Evolutionary conservation across 1,139 yeast genomes (phyloP).

Genomic region (Lodderomyces metapsilosis): DNA sequence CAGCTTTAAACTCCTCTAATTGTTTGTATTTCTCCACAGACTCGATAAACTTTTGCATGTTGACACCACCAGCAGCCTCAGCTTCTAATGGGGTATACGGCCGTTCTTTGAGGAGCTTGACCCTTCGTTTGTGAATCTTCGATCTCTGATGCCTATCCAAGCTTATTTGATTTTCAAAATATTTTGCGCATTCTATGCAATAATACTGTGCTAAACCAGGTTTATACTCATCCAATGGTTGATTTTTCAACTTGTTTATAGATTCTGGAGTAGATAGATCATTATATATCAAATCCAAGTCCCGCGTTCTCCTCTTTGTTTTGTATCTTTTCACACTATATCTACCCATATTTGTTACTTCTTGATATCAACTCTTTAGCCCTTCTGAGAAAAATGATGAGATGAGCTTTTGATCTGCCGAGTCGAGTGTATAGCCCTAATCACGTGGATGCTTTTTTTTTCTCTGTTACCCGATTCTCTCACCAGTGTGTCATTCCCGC

Average conservation of each 20-base stretch:
- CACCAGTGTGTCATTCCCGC: background rate
- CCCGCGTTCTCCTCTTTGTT: conserved; percentile 82
- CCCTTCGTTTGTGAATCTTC: conserved; percentile 83
- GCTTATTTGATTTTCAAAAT: conserved; percentile 77
- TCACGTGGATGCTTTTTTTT: background rate
- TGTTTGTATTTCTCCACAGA: conserved; percentile 57
- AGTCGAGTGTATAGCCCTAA: conserved; percentile 1
- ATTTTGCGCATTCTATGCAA: conserved; percentile 91
- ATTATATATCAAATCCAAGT: conserved; percentile 75
- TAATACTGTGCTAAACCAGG: conserved; percentile 95
- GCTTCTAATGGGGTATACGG: conserved; percentile 89
- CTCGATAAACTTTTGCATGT: conserved; percentile 62
- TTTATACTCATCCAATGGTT: conserved; percentile 82
- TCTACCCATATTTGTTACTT: conserved; percentile 66
- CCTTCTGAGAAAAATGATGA: background rate
- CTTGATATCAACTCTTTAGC: background rate
- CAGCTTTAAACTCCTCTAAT: conserved; percentile 38
- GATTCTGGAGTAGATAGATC: conserved; percentile 69
- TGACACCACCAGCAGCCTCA: conserved; percentile 84
- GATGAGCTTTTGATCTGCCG: background rate
- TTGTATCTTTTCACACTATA: conserved; percentile 73
- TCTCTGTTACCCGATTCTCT: background rate
- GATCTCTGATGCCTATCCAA: conserved; percentile 69
- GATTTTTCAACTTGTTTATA: conserved; percentile 66
- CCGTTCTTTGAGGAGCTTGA: conserved; percentile 66